Base-by-base conservation (phyloP, 768 basidiomycete genomes). In the Agaricus blazei region DNA sequence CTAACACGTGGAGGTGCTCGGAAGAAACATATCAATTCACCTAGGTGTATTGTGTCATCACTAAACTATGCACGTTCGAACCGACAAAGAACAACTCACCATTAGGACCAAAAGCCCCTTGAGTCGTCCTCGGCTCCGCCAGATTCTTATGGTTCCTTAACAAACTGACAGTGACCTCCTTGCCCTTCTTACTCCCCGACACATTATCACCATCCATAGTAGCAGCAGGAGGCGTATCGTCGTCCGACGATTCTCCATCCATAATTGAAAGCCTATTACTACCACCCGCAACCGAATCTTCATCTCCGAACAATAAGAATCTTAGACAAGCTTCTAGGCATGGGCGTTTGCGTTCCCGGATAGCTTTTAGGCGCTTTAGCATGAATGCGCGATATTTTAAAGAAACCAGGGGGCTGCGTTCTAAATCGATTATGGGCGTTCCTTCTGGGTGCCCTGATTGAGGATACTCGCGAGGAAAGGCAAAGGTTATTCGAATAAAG, bases 21-120 rank as follows among this genome's bases (percentile, higher is more conserved):
- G 72, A 90, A 94, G 72, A 96, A 94, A 65, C 86, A 91, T 0
- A 95, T 81, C 1, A 96, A 72, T 72, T 93, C 86, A 48, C 92
- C 93, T 95, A 59, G 42, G 1, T 40, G 3, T 47, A 42, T 6
- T 42, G 4, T 34, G 38, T 41, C 9, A 51, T n/a, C 15, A 52
- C 44, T 23, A 26, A 29, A 29, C 9, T 23, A 40, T 28, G 14
- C 15, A 7, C 29, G 29, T 11, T 28, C 11, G 6, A 26, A n/a
- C 38, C 37, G 19, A 37, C 4, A 12, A 40, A n/a, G 11, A 37
- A 41, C 8, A 3, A 64, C 75, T 45, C 56, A 92, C 93, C 94
- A 64, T 92, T 91, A 0, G 90, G 89, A 1, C 93, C 90, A 73
- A 95, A 96, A 0, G 85, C 80, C 2, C 90, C 93, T 63, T 94